Base-by-base conservation (phyloP, 2,329 filamentous ascomycete genomes). In the Didymella keratinophila region DNA sequence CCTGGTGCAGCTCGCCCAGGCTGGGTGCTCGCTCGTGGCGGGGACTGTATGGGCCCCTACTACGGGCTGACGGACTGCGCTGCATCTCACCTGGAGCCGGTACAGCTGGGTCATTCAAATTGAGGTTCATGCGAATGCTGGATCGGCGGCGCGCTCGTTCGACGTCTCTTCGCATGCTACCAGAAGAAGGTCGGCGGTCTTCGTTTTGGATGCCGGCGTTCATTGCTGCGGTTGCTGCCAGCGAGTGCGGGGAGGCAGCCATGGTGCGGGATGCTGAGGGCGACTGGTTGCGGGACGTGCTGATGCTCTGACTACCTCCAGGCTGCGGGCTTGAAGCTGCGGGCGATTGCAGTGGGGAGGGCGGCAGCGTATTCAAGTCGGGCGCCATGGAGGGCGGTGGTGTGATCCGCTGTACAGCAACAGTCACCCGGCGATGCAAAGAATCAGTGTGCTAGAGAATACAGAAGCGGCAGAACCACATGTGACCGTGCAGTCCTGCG, bases 221-320 rank as follows among this genome's bases (percentile, higher is more conserved):
- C 76, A 93, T 85, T 42, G 89, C 88, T 8, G 90, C 90, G 12
- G 91, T 87, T 50, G 90, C 90, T 72, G 90, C 90, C 10, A 95
- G 83, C 14, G 90, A 92, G 61, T 86, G 83, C 39, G 89, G 87
- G 32, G 89, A 85, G 66, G 89, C 83, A 36, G 87, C 85, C 65
- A 74, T 71, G 59, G 68, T 66, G 77, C 78, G 75, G 75, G 79
- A 66, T 70, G 78, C 71, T 67, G 75, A 66, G 69, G 71, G 70
- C 70, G 68, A 64, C 57, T 64, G 68, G 42, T 56, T 67, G 53
- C 63, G 64, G 27, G 62, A 62, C 28, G 49, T 53, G 58, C 50
- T 58, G 32, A n/a, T n/a, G 16, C 32, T 36, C 12, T 36, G 32
- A n/a, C 3, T 36, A 18, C 32, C 32, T n/a, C 32, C 32, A 36